phyloP scores from a whole-genome alignment of 495 filamentous ascomycete species.

The Xylaria flabelliformis region DNA sequence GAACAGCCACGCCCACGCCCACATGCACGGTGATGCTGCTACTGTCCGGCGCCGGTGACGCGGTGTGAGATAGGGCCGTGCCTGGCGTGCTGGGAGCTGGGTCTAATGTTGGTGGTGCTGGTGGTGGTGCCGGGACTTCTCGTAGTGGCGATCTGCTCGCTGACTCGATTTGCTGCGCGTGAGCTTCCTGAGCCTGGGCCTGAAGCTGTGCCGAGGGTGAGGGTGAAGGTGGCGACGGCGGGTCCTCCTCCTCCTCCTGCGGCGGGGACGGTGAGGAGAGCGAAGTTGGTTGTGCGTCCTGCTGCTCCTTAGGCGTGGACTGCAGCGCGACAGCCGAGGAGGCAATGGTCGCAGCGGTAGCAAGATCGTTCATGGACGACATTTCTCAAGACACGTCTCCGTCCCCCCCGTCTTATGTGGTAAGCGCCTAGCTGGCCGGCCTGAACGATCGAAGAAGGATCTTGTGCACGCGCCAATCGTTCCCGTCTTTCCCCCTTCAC shows the following conservation, averaged over 20 bases:
- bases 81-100: background rate
- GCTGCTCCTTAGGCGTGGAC: conserved; percentile 30
- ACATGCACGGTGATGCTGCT: conserved; percentile 12
- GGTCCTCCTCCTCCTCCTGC: conserved; percentile 16
- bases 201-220: conserved; percentile 29
- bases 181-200: conserved; percentile 24
- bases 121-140: conserved; percentile 4
- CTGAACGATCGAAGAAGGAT: background rate
- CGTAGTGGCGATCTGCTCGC: conserved; percentile 19
- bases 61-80: background rate
- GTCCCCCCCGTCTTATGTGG: conserved; percentile 7
- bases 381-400: conserved; percentile 35
- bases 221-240: conserved; percentile 21
- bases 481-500: conserved; percentile 10
- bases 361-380: conserved; percentile 54
- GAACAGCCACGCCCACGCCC: conserved; percentile 12
- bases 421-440: conserved; percentile 13
- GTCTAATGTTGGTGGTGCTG: background rate
- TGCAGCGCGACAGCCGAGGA: conserved; percentile 43
- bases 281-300: conserved; percentile 10
- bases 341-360: conserved; percentile 48
- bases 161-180: conserved; percentile 22
- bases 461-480: background rate
- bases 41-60: conserved; percentile 7
- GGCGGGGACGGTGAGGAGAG: conserved; percentile 23